Evolutionary conservation across 2,329 filamentous ascomycete genomes (phyloP), one percentile per base, ranked within the genome.

Genomic region (Neofusicoccum kwambonambiense): DNA sequence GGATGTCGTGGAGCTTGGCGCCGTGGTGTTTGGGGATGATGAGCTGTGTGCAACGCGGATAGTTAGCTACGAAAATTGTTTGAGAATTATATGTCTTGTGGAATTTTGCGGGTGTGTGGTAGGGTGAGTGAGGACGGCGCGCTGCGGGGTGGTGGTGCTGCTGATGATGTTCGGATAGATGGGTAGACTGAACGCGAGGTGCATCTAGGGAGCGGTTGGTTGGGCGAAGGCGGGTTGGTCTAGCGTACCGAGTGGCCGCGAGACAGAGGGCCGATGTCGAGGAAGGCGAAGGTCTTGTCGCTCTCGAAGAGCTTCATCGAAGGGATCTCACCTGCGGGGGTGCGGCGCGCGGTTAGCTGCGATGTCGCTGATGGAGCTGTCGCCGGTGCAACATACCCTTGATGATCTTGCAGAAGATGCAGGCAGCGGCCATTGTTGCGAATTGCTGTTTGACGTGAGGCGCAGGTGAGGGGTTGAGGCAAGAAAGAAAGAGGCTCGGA

Each of bases 371-470:
- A 31, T 31, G 54, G 11, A 11, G 62, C 31, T 44, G 17, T 61
- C 22, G 39, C n/a, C 34, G 54, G 8, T 17, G 47, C 44, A n/a
- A 31, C 11, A 62, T 78, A 87, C 94, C 94, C 86, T 96, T 96
- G 83, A 99, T 90, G 77, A 99, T 98, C 79, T 92, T 96, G 86
- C 95, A 99, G 83, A 99, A 99, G 75, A 98, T 92, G 78, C 95
- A 99, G 68, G 89, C 83, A 62, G 89, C 84, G 82, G 87, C 57
- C 54, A 65, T 65, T 51, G 41, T 54, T 58, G 39, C 37, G 12
- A 37, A 12, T 19, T 63, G 22, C 12, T 35, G 22, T 34, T 11
- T 41, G 44, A 11, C 7, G 4, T 17, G 54, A 34, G 15, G 15
- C 11, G n/a, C 13, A 47, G 11, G 31, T 37, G 56, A 15, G 9